Evolutionary conservation across 1,284 basidiomycete genomes (phyloP).

Genomic region (Apiotrichum brassicae): DNA sequence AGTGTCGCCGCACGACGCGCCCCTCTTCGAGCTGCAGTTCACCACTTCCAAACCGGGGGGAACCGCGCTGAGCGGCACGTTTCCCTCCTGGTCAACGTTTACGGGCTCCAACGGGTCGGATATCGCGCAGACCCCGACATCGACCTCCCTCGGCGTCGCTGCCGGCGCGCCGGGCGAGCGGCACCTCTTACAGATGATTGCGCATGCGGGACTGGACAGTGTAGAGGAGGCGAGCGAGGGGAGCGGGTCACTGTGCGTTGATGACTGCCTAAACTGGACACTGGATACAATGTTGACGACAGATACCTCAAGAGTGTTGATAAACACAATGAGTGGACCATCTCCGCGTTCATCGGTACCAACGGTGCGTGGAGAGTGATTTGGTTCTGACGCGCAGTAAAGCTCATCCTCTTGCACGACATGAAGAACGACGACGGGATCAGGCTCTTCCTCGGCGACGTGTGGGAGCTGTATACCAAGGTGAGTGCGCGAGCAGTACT

Average conservation of each 20-base stretch:
- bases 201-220: slow-evolving; percentile 83
- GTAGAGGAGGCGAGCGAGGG: slow-evolving; percentile 84
- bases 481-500: slow-evolving; percentile 52
- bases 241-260: slow-evolving; percentile 74
- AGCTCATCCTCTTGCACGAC: slow-evolving; percentile 86
- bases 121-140: slow-evolving; percentile 3
- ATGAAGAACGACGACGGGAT: slow-evolving; percentile 94
- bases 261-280: too few relatives aligned
- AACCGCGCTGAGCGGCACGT: slow-evolving; percentile 13
- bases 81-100: slow-evolving; percentile 46
- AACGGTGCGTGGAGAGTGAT: slow-evolving; percentile 82
- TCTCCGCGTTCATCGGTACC: slow-evolving; percentile 87
- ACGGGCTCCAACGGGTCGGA: slow-evolving; percentile 29
- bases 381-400: slow-evolving; percentile 47
- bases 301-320: slow-evolving; percentile 91
- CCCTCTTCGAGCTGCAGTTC: slow-evolving; percentile 45
- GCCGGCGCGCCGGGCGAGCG: slow-evolving; percentile 53
- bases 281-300: background rate
- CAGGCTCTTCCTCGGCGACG: slow-evolving; percentile 77
- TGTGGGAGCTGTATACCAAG: slow-evolving; percentile 94
- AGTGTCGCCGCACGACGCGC: slow-evolving; percentile 45
- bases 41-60: slow-evolving; percentile 24
- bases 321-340: slow-evolving; percentile 94
- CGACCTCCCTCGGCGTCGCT: slow-evolving; percentile 2
- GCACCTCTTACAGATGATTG: slow-evolving; percentile 94